Evolutionary conservation across 176 grass and related monocot species (phyloP), one percentile per base, ranked within the genome.

Genomic region (Ananas comosus): DNA sequence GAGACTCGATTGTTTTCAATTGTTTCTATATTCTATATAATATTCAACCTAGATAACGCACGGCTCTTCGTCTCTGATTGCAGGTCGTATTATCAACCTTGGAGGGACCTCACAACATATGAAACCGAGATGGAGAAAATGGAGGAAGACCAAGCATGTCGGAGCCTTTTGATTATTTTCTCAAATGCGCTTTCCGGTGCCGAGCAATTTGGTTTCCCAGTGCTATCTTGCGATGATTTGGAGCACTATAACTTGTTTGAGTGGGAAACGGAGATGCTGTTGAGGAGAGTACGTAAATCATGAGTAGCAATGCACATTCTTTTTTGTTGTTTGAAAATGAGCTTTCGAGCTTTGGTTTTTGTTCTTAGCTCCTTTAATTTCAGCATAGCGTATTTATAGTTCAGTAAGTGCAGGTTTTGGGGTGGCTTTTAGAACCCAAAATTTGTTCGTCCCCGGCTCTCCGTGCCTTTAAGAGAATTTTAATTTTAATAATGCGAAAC

Each of bases 21-120:
- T 27, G 25, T 19, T 53, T 17, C 9, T 16, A 61, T 56, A 63
- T 51, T 11, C 19, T 8, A n/a, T 68, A 19, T 3, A 50, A 3
- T 25, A 59, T 12, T 65, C 51, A 12, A 50, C 11, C 16, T 67
- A 8, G 51, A 13, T 48, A 49, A 48, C 7, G 1, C 65, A 23
- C 12, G 61, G 22, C 24, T 21, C 51, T 13, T 49, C 33, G 27
- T 72, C 25, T 70, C 42, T 42, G 25, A 73, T 69, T 10, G 64
- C 70, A 96, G 92, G 92, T 83, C 76, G 51, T 96, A 89, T 86
- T 82, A 85, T 77, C 88, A 96, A 74, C 78, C 80, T 28, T 89
- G 85, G 92, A 86, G 74, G 53, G 81, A 87, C 71, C 64, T 70
- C 48, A 33, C 78, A 51, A 16, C 53, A 51, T 53, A 79, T 22